Evolutionary conservation across 2,329 filamentous ascomycete genomes (phyloP).

Genomic region (Albifimbria verrucaria): DNA sequence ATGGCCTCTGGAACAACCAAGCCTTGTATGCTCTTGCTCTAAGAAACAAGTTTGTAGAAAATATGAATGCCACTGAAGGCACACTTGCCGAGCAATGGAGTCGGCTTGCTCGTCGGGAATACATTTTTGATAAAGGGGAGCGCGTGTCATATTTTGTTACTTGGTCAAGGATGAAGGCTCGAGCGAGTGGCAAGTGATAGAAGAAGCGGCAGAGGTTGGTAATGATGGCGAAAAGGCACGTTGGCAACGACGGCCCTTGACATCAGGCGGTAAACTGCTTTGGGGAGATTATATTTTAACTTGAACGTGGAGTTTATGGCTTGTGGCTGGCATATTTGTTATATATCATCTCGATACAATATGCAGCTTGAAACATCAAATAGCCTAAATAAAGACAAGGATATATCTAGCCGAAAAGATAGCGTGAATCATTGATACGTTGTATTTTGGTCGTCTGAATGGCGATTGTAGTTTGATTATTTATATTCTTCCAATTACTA

Average conservation of each 20-base stretch:
- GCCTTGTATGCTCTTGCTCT: constrained; percentile 23
- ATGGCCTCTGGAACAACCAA: constrained; percentile 26
- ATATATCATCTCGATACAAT: too few species aligned
- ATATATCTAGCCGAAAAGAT: too few species aligned
- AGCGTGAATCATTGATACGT: too few species aligned
- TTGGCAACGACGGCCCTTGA: constrained; percentile 14
- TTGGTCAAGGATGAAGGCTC: constrained; percentile 16
- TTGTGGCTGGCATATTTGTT: too few species aligned
- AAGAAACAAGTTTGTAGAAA: constrained; percentile 23
- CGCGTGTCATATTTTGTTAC: constrained; percentile 27
- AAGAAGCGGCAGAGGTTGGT: constrained; percentile 12
- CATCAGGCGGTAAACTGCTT: constrained; percentile 12
- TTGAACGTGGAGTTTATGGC: too few species aligned
- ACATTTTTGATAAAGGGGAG: constrained; percentile 30
- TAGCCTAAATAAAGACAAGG: too few species aligned
- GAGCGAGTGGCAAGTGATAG: constrained; percentile 14
- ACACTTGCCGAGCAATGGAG: constrained; percentile 26
- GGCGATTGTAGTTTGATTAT: too few species aligned
- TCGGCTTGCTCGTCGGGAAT: constrained; percentile 29
- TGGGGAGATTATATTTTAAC: too few species aligned
- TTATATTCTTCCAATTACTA: too few species aligned
- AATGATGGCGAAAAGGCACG: constrained; percentile 8
- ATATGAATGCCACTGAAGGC: constrained; percentile 21
- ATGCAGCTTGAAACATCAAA: too few species aligned
- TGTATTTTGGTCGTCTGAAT: too few species aligned